Evolutionary conservation across 169 alveolate genomes (phyloP).

Genomic region (Plasmodium knowlesi): DNA sequence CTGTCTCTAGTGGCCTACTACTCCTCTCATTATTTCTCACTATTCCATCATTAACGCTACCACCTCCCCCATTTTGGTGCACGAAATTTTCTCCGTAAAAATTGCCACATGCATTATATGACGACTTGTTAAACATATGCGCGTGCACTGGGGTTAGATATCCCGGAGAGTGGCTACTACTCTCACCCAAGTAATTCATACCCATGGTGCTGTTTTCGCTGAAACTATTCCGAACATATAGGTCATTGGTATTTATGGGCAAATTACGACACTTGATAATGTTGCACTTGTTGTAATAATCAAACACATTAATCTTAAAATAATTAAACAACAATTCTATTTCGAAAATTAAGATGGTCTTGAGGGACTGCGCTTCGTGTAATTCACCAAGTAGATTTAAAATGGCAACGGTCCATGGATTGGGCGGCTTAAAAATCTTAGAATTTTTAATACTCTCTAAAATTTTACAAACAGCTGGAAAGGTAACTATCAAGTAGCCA

Average conservation of each 20-base stretch:
- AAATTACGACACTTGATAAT: conserved; percentile 55
- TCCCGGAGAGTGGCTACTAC: background rate
- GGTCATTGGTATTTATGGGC: conserved; percentile 65
- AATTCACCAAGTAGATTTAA: conserved; percentile 90
- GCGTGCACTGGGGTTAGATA: background rate
- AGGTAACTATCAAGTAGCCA: conserved; percentile 86
- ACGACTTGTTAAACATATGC: conserved; percentile 28
- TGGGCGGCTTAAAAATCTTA: conserved; percentile 90
- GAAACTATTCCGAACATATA: conserved; percentile 34
- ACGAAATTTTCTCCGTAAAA: conserved; percentile 60
- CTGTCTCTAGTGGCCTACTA: background rate
- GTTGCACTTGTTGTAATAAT: conserved; percentile 76
- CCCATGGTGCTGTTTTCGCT: conserved; percentile 1
- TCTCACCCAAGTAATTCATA: conserved; percentile 27
- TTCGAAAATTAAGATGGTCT: conserved; percentile 89
- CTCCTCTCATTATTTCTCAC: background rate
- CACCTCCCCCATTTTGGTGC: background rate
- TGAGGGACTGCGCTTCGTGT: conserved; percentile 84
- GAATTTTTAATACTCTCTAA: conserved; percentile 85
- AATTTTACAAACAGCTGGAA: conserved; percentile 92
- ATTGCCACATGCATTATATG: conserved; percentile 22
- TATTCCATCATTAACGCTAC: background rate
- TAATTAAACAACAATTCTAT: conserved; percentile 87
- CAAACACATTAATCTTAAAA: conserved; percentile 80
- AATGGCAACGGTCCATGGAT: conserved; percentile 93